Conservation (phyloP, 169 alveolate genomes). For the Plasmodium vivax region DNA sequence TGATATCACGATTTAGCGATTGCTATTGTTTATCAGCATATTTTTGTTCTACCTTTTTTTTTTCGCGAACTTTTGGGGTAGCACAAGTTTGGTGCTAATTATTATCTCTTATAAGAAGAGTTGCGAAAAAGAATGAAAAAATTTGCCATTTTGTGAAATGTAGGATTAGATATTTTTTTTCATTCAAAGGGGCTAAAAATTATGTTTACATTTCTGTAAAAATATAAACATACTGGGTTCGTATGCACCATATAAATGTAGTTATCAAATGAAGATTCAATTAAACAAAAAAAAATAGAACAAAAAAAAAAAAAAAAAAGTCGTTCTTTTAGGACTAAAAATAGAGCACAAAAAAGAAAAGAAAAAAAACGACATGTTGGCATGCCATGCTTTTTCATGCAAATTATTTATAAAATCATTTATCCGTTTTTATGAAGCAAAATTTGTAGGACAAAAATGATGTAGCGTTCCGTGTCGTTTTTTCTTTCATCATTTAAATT, state of each 20-base stretch:
- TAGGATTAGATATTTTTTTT: neutral
- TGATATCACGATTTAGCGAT: neutral
- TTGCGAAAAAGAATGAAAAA: neutral
- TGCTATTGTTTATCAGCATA: neutral
- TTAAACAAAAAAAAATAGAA: no score
- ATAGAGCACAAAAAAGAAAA: neutral
- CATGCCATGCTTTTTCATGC: neutral
- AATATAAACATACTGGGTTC: neutral
- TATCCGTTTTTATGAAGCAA: neutral
- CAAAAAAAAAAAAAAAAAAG: no score
- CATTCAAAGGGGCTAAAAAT: neutral
- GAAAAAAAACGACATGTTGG: neutral
- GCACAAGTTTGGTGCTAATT: neutral
- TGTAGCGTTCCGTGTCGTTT: neutral
- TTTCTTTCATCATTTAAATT: neutral
- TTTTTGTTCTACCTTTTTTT: neutral
- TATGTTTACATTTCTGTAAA: neutral
- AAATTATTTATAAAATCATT: no score
- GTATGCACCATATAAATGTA: neutral
- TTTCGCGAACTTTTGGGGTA: neutral
- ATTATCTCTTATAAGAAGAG: neutral
- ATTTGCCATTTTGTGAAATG: neutral
- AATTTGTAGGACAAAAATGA: neutral
- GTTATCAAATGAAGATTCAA: neutral
- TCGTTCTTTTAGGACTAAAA: neutral